Base-by-base conservation (phyloP, 208 protist genomes). In the Trypanosoma grayi region DNA sequence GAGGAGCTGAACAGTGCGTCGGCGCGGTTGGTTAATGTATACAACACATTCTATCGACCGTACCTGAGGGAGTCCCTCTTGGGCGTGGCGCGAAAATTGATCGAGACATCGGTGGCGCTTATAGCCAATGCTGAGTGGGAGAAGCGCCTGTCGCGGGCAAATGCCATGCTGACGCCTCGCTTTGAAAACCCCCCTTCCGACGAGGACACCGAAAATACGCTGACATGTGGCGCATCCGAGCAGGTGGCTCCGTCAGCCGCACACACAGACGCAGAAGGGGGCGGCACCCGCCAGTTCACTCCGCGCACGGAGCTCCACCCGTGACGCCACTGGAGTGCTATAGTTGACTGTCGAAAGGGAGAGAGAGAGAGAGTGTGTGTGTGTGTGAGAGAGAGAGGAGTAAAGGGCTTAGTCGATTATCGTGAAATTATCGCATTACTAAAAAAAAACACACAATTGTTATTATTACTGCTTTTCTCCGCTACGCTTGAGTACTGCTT, bases 61-160 rank as follows among this genome's bases (percentile, higher is more conserved):
- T 57, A 54, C 41, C 30, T 60, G 41, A 22, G n/a, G 22, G 40
- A 63, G 7, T 34, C 52, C 13, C 52, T 77, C 2, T 3, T 60
- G 8, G 65, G 60, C 14, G 33, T 68, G 7, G 44, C 65, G 2
- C 53, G 40, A 24, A 57, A 51, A 24, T 56, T 66, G 45, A 59
- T 64, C 1, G 13, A 55, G n/a, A 30, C 52, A 24, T 28, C 41
- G 4, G 20, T 33, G 2, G 16, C 24, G 8, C 24, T 77, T 13
- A 57, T 72, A 36, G 45, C 11, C n/a, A 59, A 77, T 50, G 48
- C 52, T 22, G 58, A 73, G 7, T 77, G 64, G 64, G n/a, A 60
- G 7, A 18, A 43, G 9, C 71, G 65, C 10, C 46, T 77, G 11
- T 50, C 40, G 33, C 50, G 43, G 10, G 65, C 58, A 2, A 22